Evolutionary conservation across 2,329 filamentous ascomycete genomes (phyloP).

Genomic region (Ophiostoma angusticollis): DNA sequence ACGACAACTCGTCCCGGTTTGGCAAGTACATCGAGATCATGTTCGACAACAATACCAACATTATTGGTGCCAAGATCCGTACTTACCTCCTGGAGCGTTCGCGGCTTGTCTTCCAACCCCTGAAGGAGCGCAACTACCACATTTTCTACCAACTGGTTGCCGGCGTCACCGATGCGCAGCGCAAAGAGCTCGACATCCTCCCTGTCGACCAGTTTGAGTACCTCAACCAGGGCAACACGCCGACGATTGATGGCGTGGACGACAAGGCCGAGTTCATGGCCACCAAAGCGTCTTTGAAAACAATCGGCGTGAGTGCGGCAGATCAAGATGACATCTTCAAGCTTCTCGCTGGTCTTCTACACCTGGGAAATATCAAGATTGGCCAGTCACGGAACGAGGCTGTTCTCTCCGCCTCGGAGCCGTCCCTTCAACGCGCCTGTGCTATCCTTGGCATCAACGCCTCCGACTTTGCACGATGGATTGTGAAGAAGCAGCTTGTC

Average conservation of each 20-base stretch:
- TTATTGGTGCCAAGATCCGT: conserved; percentile 93
- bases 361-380: conserved; percentile 95
- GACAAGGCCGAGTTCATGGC: conserved; percentile 89
- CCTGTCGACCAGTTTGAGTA: conserved; percentile 90
- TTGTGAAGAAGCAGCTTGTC: conserved; percentile 94
- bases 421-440: conserved; percentile 69
- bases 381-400: conserved; percentile 81
- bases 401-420: conserved; percentile 65
- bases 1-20: conserved; percentile 97
- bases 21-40: conserved; percentile 99
- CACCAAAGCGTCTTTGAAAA: conserved; percentile 72
- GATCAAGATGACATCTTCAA: conserved; percentile 82
- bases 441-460: conserved; percentile 77
- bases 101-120: conserved; percentile 87
- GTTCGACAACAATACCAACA: conserved; percentile 91
- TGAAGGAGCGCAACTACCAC: conserved; percentile 98
- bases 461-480: conserved; percentile 88
- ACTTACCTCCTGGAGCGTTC: conserved; percentile 93
- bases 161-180: conserved; percentile 74
- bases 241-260: conserved; percentile 85
- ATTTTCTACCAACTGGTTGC: conserved; percentile 97
- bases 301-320: conserved; percentile 65
- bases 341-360: conserved; percentile 77
- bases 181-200: conserved; percentile 64
- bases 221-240: conserved; percentile 85